Percentiles rank a stretch among this genome's conserved stretches.
Evolutionary conservation across 176 grass and related monocot species (phyloP).

Genomic region (Alopecurus myosuroides): DNA sequence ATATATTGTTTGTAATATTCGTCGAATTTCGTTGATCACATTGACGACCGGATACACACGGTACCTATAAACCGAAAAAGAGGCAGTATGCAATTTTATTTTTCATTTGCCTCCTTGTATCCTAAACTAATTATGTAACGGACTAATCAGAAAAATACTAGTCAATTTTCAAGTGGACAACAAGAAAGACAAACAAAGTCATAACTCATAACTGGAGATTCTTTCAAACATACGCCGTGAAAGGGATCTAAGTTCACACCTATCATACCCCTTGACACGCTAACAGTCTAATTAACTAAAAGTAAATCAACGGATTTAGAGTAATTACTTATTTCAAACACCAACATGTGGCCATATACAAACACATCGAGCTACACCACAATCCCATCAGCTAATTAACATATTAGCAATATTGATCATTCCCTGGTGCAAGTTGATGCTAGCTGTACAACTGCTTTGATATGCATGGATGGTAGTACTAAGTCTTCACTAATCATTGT

Average conservation of each 20-base stretch:
- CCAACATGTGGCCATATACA: conserved; percentile 14
- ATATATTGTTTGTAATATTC: too few species aligned
- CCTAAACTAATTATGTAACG: neutral
- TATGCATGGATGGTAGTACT: neutral
- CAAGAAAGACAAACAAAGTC: conserved; percentile 25
- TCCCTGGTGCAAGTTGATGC: conserved; percentile 14
- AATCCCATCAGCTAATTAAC: neutral
- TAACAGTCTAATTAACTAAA: neutral
- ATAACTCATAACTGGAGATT: neutral
- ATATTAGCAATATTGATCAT: conserved; percentile 21
- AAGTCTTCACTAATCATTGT: neutral
- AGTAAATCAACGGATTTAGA: neutral
- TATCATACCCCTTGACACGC: conserved; percentile 9
- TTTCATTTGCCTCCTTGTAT: neutral
- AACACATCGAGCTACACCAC: neutral
- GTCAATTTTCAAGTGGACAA: conserved; percentile 20
- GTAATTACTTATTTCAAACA: conserved; percentile 1
- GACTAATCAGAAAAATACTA: neutral
- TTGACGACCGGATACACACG: too few species aligned
- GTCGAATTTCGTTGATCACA: too few species aligned
- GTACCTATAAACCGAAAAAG: too few species aligned
- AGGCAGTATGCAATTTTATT: too few species aligned
- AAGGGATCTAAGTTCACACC: conserved; percentile 23
- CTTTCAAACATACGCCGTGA: neutral
- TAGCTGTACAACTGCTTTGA: neutral